Evolutionary conservation across 2,329 filamentous ascomycete species (phyloP), one percentile per base, ranked within the genome.

Genomic region (Fusarium tanahbumbuense): DNA sequence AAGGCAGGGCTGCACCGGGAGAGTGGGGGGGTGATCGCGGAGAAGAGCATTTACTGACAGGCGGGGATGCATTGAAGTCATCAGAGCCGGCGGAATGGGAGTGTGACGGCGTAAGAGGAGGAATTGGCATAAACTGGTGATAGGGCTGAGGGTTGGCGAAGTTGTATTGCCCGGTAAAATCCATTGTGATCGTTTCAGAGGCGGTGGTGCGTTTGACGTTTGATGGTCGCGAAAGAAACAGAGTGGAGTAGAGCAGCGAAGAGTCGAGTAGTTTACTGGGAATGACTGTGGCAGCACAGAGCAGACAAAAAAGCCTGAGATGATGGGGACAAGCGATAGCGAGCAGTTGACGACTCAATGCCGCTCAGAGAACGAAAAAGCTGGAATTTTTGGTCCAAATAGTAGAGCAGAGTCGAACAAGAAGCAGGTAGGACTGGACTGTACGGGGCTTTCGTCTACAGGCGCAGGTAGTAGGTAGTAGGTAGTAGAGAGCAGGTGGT

Each of bases 1-100:
- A 76, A 76, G 74, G 68, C 67, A 75, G 67, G 73, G 70, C 73
- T 74, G 71, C 66, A 69, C 70, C 59, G 67, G 67, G 64, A 61
- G 67, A 68, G 68, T 71, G 74, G 69, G 70, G 68, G 68, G 72
- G 49, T 74, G 64, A 72, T 63, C 62, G 64, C 64, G 73, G 61
- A 75, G 75, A 66, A 64, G 64, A 67, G 67, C 64, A 73, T 68
- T 56, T 67, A 84, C 85, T 80, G 80, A 88, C 86, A 76, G 86
- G 83, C 73, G 86, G 84, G 72, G 86, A 88, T 56, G 84, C 84
- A 61, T 80, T 84, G 75, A 85, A 88, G 57, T 88, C 86, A 60
- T 88, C 86, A 40, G 86, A 87, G 28, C 80, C 79, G 46, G 83
- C 83, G 58, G 86, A 86, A 73, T 85, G 85, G 60, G 86, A 85